Percentiles rank a stretch among this genome's conserved stretches.
Evolutionary conservation across 192 early-diverging fungal species (phyloP).

Genomic region (Pilaira anomala): DNA sequence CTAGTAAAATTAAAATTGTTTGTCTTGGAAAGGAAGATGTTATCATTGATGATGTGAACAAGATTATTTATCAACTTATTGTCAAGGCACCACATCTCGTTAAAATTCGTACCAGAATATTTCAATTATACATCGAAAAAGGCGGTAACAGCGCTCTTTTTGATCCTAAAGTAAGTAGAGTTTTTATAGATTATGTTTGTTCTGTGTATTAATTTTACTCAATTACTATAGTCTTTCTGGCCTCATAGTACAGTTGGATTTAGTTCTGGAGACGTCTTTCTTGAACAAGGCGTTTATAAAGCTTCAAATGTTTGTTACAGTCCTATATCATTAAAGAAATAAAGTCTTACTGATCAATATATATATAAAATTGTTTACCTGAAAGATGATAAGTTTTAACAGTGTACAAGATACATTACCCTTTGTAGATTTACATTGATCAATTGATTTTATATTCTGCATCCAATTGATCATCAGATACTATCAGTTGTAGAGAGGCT

Average conservation of each 20-base stretch:
- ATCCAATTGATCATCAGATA: no score
- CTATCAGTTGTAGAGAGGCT: no score
- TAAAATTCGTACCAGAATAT: conserved; percentile 51
- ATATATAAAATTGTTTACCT: no score
- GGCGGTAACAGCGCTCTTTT: conserved; percentile 72
- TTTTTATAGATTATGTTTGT: neutral
- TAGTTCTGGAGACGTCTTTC: conserved; percentile 59
- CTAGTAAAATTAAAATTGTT: conserved; percentile 47
- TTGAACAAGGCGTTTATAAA: conserved; percentile 69
- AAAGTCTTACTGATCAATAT: no score
- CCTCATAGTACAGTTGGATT: conserved; percentile 73
- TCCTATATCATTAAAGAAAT: conserved; percentile 24
- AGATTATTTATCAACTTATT: conserved; percentile 40
- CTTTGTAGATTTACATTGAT: no score
- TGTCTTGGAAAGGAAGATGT: conserved; percentile 58
- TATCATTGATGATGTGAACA: conserved; percentile 26
- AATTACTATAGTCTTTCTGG: conserved; percentile 41
- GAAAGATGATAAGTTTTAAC: no score
- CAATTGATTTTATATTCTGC: no score
- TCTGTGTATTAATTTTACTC: neutral
- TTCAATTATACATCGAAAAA: conserved; percentile 50
- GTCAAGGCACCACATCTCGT: conserved; percentile 45
- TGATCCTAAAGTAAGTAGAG: conserved; percentile 40
- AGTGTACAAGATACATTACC: no score
- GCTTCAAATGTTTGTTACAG: conserved; percentile 65